Evolutionary conservation across 257 asterid species (phyloP), one percentile per base, ranked within the genome.

Genomic region (Parsonsia alboflavescens): DNA sequence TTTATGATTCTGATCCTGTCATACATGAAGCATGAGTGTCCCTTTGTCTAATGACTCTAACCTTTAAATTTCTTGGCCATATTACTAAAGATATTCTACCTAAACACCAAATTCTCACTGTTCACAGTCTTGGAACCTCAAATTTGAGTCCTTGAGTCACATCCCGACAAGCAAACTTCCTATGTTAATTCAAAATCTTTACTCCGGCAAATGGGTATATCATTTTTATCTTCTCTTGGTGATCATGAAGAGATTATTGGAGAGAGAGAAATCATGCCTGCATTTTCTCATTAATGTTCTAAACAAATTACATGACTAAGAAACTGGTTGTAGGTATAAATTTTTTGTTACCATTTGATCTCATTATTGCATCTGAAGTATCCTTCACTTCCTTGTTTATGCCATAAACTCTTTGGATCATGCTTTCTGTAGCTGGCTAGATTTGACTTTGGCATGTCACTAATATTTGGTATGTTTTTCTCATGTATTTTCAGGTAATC

Each of bases 401-500:
- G 39, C 39, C 39, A 33, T 33, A 33, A 33, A 33, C 39, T 33
- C 39, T 33, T 3, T 33, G 39, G 39, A 1, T 33, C 54, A 30
- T 21, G 52, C 10, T 36, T 67, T 76, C 30, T 68, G 6, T 22
- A 2, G 12, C 4, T 50, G 15, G 66, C 49, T 44, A 7, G n/a
- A 28, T 46, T 33, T 33, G 39, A 33, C 39, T 33, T 63, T 49
- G 4, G 30, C 21, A 5, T 68, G 65, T 73, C 19, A 36, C 73
- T 56, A 44, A 50, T 4, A n/a, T 48, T n/a, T 73, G 17, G 10
- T 73, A 56, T 72, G 30, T 71, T 26, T n/a, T 19, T 33, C 45
- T 70, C 70, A 13, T 41, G 28, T 78, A 33, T 72, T 53, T 85
- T 72, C 83, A 88, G 93, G 81, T 86, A 72, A 86, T 88, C 71